These are phyloP conservation scores for Canavalia ensiformis DNA, from an alignment of 306 rosid species.

Conservation along the genomic window DNA sequence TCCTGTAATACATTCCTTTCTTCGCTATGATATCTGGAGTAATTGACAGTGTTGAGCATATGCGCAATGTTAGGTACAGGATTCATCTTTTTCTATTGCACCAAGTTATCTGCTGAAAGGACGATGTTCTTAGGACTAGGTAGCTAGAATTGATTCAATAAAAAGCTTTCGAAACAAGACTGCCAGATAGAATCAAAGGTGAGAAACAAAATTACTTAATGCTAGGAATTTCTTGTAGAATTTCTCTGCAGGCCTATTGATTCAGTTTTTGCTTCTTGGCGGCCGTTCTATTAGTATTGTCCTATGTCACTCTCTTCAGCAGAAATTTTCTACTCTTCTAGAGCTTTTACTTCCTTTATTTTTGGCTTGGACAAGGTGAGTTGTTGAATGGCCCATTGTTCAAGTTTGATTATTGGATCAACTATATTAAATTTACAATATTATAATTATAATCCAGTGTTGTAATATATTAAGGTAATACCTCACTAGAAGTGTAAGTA, in stretches of 20 bases:
- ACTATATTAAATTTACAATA: neutral
- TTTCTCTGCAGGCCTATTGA: slow-evolving; percentile 6
- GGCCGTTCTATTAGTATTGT: neutral
- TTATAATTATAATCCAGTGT: slow-evolving; percentile 1
- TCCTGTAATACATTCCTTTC: too few relatives aligned
- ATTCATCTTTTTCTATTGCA: neutral
- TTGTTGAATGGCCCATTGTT: neutral
- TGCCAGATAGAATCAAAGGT: neutral
- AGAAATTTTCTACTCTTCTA: slow-evolving; percentile 25
- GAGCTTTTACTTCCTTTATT: neutral
- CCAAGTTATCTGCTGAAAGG: neutral
- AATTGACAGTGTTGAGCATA: slow-evolving; percentile 70
- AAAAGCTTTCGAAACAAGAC: neutral
- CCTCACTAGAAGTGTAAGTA: neutral
- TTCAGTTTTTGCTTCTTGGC: neutral
- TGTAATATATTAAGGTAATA: slow-evolving; percentile 2
- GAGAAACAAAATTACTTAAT: neutral
- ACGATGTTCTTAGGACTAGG: neutral
- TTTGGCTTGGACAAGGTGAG: neutral
- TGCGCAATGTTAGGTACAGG: slow-evolving; percentile 82
- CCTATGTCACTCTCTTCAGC: neutral
- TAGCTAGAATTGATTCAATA: neutral
- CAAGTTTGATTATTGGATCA: neutral
- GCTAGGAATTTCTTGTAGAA: neutral
- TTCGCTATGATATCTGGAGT: slow-evolving; percentile 30